Conservation (phyloP, 2,329 filamentous ascomycete genomes). For the Beauveria brongniartii region DNA sequence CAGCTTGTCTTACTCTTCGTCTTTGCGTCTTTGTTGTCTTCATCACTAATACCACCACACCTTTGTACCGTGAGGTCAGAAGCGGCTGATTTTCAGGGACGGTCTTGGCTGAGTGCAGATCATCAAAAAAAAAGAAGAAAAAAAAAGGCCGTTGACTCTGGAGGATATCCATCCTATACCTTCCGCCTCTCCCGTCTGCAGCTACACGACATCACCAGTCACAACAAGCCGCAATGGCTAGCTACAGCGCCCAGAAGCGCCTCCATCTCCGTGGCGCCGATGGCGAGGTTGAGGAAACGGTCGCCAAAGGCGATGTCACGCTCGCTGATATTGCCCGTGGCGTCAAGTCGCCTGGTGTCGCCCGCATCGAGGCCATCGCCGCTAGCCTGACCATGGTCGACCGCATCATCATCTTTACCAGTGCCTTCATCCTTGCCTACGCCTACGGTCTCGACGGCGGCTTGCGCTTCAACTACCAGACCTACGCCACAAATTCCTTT, state of each 20-base stretch:
- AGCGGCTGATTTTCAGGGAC: background rate
- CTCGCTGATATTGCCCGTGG: slow-evolving; percentile 16
- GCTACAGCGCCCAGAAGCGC: slow-evolving; percentile 5
- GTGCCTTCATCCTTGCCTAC: slow-evolving; percentile 53
- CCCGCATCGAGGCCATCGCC: slow-evolving; percentile 42
- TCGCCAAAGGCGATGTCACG: slow-evolving; percentile 20
- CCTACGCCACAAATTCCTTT: slow-evolving; percentile 44
- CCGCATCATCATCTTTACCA: slow-evolving; percentile 42
- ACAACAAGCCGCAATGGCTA: background rate
- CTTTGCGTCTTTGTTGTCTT: background rate
- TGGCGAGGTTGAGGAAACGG: background rate
- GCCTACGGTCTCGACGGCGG: slow-evolving; percentile 47
- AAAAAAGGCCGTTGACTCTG: no score
- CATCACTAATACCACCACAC: background rate
- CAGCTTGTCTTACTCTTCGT: slow-evolving; percentile 1
- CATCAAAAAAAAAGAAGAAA: no score
- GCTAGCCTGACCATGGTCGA: slow-evolving; percentile 38
- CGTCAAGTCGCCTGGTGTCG: slow-evolving; percentile 37
- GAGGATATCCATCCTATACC: no score
- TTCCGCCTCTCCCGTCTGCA: no score
- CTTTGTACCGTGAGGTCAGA: background rate
- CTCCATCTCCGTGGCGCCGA: slow-evolving; percentile 1
- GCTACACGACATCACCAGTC: no score
- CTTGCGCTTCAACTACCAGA: slow-evolving; percentile 45
- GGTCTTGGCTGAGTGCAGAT: background rate